Base-by-base conservation (phyloP, 2,329 filamentous ascomycete genomes). In the Venturia pyrina region DNA sequence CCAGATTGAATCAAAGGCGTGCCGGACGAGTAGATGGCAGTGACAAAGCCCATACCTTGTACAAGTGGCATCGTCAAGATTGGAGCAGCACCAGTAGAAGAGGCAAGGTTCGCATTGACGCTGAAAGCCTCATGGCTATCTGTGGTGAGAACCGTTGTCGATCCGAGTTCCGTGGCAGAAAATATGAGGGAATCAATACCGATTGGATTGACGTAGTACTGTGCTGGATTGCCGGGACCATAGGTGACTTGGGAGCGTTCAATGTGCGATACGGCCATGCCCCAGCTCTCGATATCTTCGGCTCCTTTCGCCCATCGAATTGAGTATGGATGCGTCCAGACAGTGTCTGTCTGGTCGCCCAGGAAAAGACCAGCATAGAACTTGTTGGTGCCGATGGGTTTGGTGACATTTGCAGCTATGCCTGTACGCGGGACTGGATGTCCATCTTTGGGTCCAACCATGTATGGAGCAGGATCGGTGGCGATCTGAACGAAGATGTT, bases 1-100 rank as follows among this genome's bases (percentile, higher is more conserved):
- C 86, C 87, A 28, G 87, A 89, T 70, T 93, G 87, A 56, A 98
- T 82, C 5, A 87, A 73, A 0, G 93, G 93, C 8, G 85, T 87
- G 0, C 86, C 81, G 40, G 86, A 86, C 64, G 81, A 82, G 75
- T 93, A 98, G n/a, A 89, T 75, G 0, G 82, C 93, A 5, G 93
- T 97, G 21, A 96, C 81, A 71, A 92, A 96, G 0, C 86, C 88
- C 86, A 96, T 95, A 13, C 95, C 95, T 73, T 98, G 93, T 0
- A 96, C 86, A 8, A 97, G 73, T 0, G 93, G 92, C 24, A 98
- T 48, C 7, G 44, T 56, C 24, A 98, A 82, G 1, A 83, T 80
- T 32, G 88, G 83, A 1, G 80, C 74, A 8, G 83, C 81, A 2
- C 79, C 79, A n/a, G 75, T 72, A 32, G 81, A 78, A 2, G 82